phyloP scores from a whole-genome alignment of 306 rosid genomes.

The Ziziphus jujuba region DNA sequence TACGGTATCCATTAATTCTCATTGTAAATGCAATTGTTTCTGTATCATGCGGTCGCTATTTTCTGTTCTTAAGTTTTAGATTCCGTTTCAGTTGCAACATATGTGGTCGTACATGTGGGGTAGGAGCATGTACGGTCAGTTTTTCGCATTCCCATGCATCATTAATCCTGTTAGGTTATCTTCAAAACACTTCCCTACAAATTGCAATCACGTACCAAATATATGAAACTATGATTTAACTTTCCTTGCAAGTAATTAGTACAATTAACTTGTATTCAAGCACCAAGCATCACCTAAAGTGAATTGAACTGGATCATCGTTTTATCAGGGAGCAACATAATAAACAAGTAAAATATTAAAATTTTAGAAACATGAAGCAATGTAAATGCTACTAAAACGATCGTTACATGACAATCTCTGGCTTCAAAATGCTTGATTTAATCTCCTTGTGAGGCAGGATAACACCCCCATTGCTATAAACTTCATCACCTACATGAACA shows the following conservation, averaged over 20 bases:
- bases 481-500: conserved; percentile 20
- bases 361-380: neutral
- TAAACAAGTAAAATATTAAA: neutral
- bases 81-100: conserved; percentile 6
- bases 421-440: conserved; percentile 26
- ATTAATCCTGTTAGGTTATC: too few species aligned
- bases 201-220: too few species aligned
- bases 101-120: neutral
- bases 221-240: too few species aligned
- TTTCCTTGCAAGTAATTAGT: too few species aligned
- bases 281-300: too few species aligned
- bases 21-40: conserved; percentile 39
- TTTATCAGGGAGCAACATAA: neutral
- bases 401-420: conserved; percentile 22
- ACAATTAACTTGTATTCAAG: too few species aligned
- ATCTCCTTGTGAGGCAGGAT: conserved; percentile 21
- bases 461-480: conserved; percentile 20
- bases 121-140: too few species aligned
- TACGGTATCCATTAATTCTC: conserved; percentile 27
- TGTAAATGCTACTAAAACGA: neutral
- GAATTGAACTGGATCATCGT: neutral
- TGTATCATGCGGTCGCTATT: conserved; percentile 10
- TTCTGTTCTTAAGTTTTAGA: conserved; percentile 15
- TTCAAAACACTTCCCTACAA: too few species aligned
- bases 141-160: too few species aligned